Evolutionary conservation across 2,329 filamentous ascomycete genomes (phyloP), one percentile per base, ranked within the genome.

Genomic region (Xylariaceae sp.): DNA sequence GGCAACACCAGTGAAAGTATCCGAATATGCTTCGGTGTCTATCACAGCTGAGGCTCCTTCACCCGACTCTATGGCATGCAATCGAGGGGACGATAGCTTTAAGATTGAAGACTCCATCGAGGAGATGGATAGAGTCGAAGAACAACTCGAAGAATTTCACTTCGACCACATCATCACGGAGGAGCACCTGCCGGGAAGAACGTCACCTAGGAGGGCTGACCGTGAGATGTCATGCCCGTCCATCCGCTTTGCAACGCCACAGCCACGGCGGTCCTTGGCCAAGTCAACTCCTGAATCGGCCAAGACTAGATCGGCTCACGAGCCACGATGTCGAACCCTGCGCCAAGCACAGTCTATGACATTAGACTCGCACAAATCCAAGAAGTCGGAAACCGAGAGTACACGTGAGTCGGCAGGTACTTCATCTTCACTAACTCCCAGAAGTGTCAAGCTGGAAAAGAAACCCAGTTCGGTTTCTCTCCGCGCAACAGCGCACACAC

Each of bases 81-180:
- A 51, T 65, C 66, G 61, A 66, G 70, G 59, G 64, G 71, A 63
- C 56, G 62, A 61, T 53, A 75, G 70, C 52, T 74, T 76, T 62
- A 67, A 82, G 15, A 87, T 87, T 53, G 85, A 87, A 67, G 84
- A 87, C 68, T 86, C 84, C 1, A 73, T 87, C 7, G 84, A 85
- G 68, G 83, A 83, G 62, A 74, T 87, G 17, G 85, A 87, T 67
- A 76, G 77, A 61, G 75, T 87, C 13, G 83, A 87, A 64, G 84
- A 87, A 37, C 77, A 85, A 53, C 75, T 87, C 8, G 84, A 87
- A 64, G 81, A 78, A 1, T 74, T 85, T 39, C 68, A 75, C 53
- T 65, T 71, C 17, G 61, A 64, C 42, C 54, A 65, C 52, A 62
- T 69, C 9, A 49, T 65, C 10, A 50, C 64, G 4, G 62, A 63